Evolutionary conservation across 139 green algal genomes (phyloP).

Genomic region (Picochlorum sp.): DNA sequence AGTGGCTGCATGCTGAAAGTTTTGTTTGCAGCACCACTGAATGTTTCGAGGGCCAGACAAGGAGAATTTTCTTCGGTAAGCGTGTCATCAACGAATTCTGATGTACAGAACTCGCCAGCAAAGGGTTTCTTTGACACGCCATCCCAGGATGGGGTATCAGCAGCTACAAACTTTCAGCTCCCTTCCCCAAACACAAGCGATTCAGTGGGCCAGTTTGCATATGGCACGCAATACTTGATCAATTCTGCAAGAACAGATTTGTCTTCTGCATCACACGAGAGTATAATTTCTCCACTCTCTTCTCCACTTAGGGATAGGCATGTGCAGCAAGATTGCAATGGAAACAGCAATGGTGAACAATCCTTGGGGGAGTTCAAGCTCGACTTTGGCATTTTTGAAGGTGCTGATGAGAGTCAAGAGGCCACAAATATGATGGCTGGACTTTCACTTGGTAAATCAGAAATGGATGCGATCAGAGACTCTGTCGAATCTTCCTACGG

Average conservation of each 20-base stretch:
- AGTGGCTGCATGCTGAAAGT: constrained; percentile 74
- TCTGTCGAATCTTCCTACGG: no score
- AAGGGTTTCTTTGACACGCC: background rate
- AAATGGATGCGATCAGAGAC: no score
- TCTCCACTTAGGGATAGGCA: constrained; percentile 3
- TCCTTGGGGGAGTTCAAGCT: constrained; percentile 1
- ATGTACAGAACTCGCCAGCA: background rate
- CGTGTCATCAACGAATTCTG: background rate
- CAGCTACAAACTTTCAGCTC: constrained; percentile 5
- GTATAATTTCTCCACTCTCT: constrained; percentile 3
- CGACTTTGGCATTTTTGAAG: background rate
- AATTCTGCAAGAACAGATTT: constrained; percentile 9
- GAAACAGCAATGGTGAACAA: background rate
- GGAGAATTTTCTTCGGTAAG: background rate
- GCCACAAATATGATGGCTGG: no score
- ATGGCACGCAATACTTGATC: background rate
- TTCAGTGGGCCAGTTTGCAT: background rate
- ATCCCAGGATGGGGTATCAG: constrained; percentile 1
- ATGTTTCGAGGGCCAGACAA: background rate
- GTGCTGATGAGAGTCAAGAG: background rate
- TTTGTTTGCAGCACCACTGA: constrained; percentile 44
- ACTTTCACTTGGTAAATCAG: no score
- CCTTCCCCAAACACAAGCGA: constrained; percentile 3
- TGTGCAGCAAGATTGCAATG: background rate
- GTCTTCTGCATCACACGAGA: constrained; percentile 6